Conservation (phyloP, 2,329 filamentous ascomycete species). For the Periconia sp. region DNA sequence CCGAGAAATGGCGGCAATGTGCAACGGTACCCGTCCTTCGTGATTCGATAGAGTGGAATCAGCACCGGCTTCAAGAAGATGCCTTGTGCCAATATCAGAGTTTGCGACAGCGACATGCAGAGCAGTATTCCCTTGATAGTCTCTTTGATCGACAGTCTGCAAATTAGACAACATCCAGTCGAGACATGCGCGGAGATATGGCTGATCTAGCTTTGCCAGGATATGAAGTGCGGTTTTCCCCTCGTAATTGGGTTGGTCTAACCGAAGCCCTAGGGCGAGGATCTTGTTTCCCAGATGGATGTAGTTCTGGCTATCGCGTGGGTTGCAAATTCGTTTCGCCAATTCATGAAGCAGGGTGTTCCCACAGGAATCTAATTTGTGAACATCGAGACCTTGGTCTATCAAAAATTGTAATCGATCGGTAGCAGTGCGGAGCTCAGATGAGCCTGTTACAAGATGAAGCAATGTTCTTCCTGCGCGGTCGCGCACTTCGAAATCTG, state of each 20-base stretch:
- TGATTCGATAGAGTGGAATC: conserved; percentile 33
- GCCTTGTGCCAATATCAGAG: conserved; percentile 20
- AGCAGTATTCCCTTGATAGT: conserved; percentile 14
- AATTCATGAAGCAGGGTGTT: conserved; percentile 13
- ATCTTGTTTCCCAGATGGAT: conserved; percentile 4
- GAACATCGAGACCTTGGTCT: conserved; percentile 15
- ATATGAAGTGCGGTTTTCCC: conserved; percentile 25
- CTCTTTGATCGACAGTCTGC: conserved; percentile 4
- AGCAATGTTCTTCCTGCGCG: conserved; percentile 7
- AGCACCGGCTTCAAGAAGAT: conserved; percentile 43
- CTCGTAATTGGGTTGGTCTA: conserved; percentile 14
- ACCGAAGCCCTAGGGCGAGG: conserved; percentile 1
- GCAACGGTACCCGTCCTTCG: conserved; percentile 44
- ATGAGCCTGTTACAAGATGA: conserved; percentile 1
- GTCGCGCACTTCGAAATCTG: conserved; percentile 4
- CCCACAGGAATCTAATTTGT: conserved; percentile 3
- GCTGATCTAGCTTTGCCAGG: neutral
- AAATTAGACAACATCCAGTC: conserved; percentile 2
- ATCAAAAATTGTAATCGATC: conserved; percentile 13
- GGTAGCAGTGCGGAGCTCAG: neutral
- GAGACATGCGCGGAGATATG: neutral
- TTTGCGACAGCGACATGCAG: conserved; percentile 16
- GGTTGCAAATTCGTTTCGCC: neutral
- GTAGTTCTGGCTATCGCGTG: neutral
- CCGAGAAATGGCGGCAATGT: conserved; percentile 42